phyloP scores from a whole-genome alignment of 768 basidiomycete genomes.

The Astraeus odoratus region DNA sequence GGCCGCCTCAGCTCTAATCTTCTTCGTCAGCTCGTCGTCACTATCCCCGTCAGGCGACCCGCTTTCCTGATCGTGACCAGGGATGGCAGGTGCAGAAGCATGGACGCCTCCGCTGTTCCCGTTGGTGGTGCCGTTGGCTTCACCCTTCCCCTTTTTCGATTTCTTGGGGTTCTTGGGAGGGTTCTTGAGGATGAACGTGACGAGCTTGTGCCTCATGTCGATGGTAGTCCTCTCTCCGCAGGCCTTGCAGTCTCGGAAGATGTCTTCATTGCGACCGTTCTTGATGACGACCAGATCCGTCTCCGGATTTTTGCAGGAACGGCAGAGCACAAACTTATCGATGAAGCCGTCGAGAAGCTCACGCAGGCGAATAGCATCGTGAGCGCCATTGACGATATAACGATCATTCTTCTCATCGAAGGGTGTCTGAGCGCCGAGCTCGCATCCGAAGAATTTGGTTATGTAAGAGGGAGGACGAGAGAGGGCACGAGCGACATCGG shows the following conservation, averaged over 20 bases:
- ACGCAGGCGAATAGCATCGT: constrained; percentile 83
- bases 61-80: constrained; percentile 36
- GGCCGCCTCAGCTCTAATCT: constrained; percentile 87
- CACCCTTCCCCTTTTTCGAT: constrained; percentile 43
- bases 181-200: constrained; percentile 95
- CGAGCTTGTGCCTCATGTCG: constrained; percentile 96
- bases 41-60: constrained; percentile 55
- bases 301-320: constrained; percentile 98
- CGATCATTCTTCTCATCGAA: constrained; percentile 95
- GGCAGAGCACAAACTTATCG: constrained; percentile 97
- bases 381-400: constrained; percentile 98
- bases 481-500: constrained; percentile 92
- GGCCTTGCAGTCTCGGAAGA: constrained; percentile 96
- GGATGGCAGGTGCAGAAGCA: constrained; percentile 31
- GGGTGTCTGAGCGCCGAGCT: constrained; percentile 95
- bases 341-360: constrained; percentile 97
- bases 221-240: constrained; percentile 89
- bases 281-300: constrained; percentile 92
- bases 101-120: constrained; percentile 42
- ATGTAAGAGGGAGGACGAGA: constrained; percentile 93
- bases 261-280: constrained; percentile 70
- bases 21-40: constrained; percentile 83
- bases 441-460: constrained; percentile 98
- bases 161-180: constrained; percentile 87
- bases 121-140: constrained; percentile 47